These are phyloP conservation scores for Hymenoscyphus occultus DNA, from an alignment of 2,329 filamentous ascomycete genomes.

Conservation along the genomic window DNA sequence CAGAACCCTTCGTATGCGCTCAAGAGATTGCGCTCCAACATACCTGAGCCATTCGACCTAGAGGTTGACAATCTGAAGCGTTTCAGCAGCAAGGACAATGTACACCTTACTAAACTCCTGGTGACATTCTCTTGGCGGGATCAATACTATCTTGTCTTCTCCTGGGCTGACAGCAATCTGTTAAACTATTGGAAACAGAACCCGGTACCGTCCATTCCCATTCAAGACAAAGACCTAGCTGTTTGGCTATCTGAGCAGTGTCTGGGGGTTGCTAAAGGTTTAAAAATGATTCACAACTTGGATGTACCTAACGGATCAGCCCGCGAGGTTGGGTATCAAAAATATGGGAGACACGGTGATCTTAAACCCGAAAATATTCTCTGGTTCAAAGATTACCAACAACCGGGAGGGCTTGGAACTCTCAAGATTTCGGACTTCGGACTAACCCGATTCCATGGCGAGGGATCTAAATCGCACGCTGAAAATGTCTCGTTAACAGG, in stretches of 20 bases:
- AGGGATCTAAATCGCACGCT: slow-evolving; percentile 28
- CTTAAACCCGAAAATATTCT: slow-evolving; percentile 42
- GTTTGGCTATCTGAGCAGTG: slow-evolving; percentile 14
- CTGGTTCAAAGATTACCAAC: slow-evolving; percentile 21
- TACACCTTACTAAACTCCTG: slow-evolving; percentile 12
- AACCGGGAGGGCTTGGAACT: slow-evolving; percentile 21
- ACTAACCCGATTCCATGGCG: slow-evolving; percentile 34
- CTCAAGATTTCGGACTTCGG: slow-evolving; percentile 39
- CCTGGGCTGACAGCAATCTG: slow-evolving; percentile 16
- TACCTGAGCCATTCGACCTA: slow-evolving; percentile 2
- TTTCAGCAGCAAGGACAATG: slow-evolving; percentile 7
- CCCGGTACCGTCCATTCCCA: not conserved
- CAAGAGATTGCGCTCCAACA: slow-evolving; percentile 5
- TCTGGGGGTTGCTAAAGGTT: slow-evolving; percentile 9
- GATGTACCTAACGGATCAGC: not conserved
- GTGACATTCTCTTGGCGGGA: slow-evolving; percentile 12
- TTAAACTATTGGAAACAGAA: not conserved
- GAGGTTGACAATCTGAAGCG: slow-evolving; percentile 14
- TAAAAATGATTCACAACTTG: slow-evolving; percentile 12
- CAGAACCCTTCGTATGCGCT: slow-evolving; percentile 9
- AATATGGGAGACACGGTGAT: slow-evolving; percentile 39
- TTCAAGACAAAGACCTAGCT: not conserved
- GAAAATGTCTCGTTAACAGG: slow-evolving; percentile 19
- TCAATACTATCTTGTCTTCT: slow-evolving; percentile 17
- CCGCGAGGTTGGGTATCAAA: not conserved